Conservation (phyloP, 73 alveolate genomes). For the Paramecium caudatum region DNA sequence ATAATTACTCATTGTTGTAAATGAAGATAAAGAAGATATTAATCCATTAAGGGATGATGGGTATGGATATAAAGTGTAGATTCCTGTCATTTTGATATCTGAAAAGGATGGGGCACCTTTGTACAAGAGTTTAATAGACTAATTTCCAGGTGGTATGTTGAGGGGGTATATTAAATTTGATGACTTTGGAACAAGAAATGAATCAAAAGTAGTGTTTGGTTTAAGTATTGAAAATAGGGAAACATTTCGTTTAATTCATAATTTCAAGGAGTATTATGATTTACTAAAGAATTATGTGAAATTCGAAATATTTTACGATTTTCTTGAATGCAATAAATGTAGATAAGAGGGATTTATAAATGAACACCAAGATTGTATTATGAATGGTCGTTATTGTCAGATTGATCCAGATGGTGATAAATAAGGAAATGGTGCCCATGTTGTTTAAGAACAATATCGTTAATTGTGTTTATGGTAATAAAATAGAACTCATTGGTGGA, state of each 20-base stretch:
- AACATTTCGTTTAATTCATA: slow-evolving; percentile 74
- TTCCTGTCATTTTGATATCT: slow-evolving; percentile 80
- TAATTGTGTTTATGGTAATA: slow-evolving; percentile 78
- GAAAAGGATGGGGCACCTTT: slow-evolving; percentile 75
- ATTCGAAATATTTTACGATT: slow-evolving; percentile 9
- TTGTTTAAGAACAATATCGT: slow-evolving; percentile 77
- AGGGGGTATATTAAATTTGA: slow-evolving; percentile 75
- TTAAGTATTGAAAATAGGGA: slow-evolving; percentile 81
- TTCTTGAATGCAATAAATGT: slow-evolving; percentile 17
- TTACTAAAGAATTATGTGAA: slow-evolving; percentile 63
- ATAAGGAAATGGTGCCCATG: slow-evolving; percentile 76
- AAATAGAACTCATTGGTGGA: slow-evolving; percentile 48
- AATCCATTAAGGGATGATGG: slow-evolving; percentile 84
- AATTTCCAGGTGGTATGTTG: slow-evolving; percentile 32
- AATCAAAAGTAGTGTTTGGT: slow-evolving; percentile 77
- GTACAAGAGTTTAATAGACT: background rate
- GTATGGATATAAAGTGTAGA: slow-evolving; percentile 77
- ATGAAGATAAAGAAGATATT: slow-evolving; percentile 66
- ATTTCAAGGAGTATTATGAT: slow-evolving; percentile 77
- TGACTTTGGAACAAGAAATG: slow-evolving; percentile 72
- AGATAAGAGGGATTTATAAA: slow-evolving; percentile 28
- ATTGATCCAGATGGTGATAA: slow-evolving; percentile 79
- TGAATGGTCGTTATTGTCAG: slow-evolving; percentile 82
- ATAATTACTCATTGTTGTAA: background rate
- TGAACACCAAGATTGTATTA: slow-evolving; percentile 79